Evolutionary conservation across 2,329 filamentous ascomycete species (phyloP).

Genomic region (Cryphonectria nitschkei): DNA sequence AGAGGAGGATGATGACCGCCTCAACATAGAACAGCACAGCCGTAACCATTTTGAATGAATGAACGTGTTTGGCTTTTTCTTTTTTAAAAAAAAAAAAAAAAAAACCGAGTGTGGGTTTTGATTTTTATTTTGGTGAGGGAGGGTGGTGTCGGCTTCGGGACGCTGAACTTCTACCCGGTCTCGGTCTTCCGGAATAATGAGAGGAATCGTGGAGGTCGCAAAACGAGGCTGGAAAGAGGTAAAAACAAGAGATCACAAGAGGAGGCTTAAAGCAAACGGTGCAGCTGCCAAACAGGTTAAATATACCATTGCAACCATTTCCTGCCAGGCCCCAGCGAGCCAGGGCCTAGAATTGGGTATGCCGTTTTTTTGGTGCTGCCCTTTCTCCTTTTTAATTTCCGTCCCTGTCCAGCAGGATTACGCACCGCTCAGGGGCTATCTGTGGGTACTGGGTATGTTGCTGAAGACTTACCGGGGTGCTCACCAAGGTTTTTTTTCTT

Average conservation of each 20-base stretch:
- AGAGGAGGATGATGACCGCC: slow-evolving; percentile 22
- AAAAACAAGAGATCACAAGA: background rate
- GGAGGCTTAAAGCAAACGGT: background rate
- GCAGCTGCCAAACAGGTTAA: slow-evolving; percentile 12
- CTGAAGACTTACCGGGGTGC: background rate
- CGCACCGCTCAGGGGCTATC: slow-evolving; percentile 9
- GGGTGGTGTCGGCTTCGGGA: background rate
- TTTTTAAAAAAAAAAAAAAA: too few relatives aligned
- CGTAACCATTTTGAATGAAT: slow-evolving; percentile 22
- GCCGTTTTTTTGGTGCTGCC: background rate
- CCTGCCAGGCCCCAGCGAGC: background rate
- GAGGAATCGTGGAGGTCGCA: background rate
- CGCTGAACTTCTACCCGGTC: background rate
- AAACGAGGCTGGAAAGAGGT: slow-evolving; percentile 1
- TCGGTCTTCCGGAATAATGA: background rate
- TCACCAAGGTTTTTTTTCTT: background rate
- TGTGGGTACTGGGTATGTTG: background rate
- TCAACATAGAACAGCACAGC: slow-evolving; percentile 20
- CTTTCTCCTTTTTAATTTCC: slow-evolving; percentile 15
- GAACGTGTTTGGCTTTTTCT: background rate
- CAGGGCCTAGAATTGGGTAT: background rate
- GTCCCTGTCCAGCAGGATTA: slow-evolving; percentile 15
- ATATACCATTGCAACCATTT: slow-evolving; percentile 1
- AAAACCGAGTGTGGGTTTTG: background rate
- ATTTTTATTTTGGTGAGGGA: background rate